phyloP scores from a whole-genome alignment of 257 asterid species.

The Nyctanthes arbortristis region DNA sequence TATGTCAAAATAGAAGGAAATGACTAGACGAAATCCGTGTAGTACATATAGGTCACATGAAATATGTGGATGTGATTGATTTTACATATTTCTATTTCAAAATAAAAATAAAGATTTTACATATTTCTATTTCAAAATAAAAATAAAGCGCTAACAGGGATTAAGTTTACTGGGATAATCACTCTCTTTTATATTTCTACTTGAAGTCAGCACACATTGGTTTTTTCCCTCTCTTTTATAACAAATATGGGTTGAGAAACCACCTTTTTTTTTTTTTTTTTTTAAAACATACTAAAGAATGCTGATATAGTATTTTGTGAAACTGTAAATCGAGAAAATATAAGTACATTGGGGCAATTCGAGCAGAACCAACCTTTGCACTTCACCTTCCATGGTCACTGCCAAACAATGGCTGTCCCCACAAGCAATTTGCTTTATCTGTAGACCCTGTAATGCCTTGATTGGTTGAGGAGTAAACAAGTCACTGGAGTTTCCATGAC shows the following conservation, averaged over 20 bases:
- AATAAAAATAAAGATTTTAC: no score
- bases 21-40: no score
- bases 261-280: no score
- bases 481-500: constrained; percentile 97
- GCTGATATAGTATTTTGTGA: no score
- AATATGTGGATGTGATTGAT: no score
- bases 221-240: neutral
- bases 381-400: constrained; percentile 97
- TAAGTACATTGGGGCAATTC: neutral
- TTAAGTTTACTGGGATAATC: neutral
- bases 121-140: no score
- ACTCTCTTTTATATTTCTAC: neutral
- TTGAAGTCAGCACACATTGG: neutral
- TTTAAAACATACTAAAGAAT: no score
- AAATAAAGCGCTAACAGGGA: no score
- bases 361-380: constrained; percentile 62
- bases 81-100: no score
- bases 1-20: no score
- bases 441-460: constrained; percentile 77
- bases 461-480: constrained; percentile 92
- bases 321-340: neutral
- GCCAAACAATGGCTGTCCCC: constrained; percentile 99
- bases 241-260: neutral
- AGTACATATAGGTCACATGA: no score
- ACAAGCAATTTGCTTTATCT: constrained; percentile 90